A percentile compares a stretch with the other conserved stretches of the same genome.
These are phyloP conservation scores for Alternaria sp. DNA, from an alignment of 2,329 filamentous ascomycete genomes.

Conservation along the genomic window DNA sequence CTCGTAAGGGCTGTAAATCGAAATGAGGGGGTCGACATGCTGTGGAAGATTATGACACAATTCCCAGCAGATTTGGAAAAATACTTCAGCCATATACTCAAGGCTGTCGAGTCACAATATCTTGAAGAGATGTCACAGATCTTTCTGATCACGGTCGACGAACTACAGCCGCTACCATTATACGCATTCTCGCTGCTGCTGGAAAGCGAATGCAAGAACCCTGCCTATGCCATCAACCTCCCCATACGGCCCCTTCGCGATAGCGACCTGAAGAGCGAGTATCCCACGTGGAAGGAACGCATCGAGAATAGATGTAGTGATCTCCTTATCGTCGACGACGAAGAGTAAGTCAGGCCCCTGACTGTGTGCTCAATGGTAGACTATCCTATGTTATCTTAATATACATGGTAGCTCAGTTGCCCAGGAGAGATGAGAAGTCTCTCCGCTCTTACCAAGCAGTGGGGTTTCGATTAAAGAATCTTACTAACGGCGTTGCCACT, in stretches of 20 bases:
- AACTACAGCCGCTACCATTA: conserved; percentile 8
- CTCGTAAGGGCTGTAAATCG: not conserved
- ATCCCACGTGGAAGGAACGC: conserved; percentile 2
- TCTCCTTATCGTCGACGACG: conserved; percentile 21
- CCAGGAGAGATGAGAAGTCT: too few relatives aligned
- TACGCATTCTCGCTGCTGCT: conserved; percentile 13
- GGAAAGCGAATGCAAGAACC: conserved; percentile 5
- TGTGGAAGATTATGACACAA: too few relatives aligned
- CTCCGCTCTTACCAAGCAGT: too few relatives aligned
- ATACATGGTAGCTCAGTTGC: too few relatives aligned
- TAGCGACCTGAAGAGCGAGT: not conserved
- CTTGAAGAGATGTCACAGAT: conserved; percentile 19
- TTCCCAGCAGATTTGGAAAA: too few relatives aligned
- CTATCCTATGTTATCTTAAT: too few relatives aligned
- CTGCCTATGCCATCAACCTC: not conserved
- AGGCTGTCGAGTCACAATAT: conserved; percentile 5
- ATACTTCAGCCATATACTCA: too few relatives aligned
- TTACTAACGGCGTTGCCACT: too few relatives aligned
- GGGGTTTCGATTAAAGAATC: too few relatives aligned
- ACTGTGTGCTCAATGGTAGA: too few relatives aligned
- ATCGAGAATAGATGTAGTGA: too few relatives aligned
- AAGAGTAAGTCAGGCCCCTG: too few relatives aligned
- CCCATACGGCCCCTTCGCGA: not conserved
- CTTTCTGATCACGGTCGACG: conserved; percentile 12
- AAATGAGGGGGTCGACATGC: conserved; percentile 3